phyloP scores from a whole-genome alignment of 306 rosid genomes.

The Vicia faba region DNA sequence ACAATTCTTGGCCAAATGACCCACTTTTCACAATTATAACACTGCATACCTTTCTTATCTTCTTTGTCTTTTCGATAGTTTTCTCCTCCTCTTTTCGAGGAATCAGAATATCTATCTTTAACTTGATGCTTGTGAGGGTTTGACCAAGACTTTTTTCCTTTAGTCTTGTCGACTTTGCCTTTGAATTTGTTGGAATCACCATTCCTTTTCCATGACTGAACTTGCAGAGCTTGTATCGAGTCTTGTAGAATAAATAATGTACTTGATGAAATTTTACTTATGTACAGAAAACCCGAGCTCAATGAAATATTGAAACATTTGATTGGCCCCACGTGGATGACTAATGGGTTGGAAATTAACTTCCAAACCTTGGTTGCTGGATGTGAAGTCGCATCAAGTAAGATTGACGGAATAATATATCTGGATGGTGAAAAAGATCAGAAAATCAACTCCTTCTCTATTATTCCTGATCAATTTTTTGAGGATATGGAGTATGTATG shows the following conservation, averaged over 20 bases:
- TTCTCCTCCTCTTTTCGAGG: too few relatives aligned
- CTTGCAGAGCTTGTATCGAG: too few relatives aligned
- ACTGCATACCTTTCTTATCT: too few relatives aligned
- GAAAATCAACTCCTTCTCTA: conserved; percentile 61
- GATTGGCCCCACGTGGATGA: conserved; percentile 86
- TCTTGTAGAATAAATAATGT: conserved; percentile 87
- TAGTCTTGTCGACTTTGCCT: too few relatives aligned
- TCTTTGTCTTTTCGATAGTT: too few relatives aligned
- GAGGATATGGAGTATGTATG: conserved; percentile 93
- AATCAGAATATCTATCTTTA: too few relatives aligned
- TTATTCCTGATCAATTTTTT: conserved; percentile 73
- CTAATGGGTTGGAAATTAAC: conserved; percentile 85
- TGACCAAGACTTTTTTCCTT: too few relatives aligned
- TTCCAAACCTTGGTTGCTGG: conserved; percentile 72
- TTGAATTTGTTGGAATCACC: too few relatives aligned
- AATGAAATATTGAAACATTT: conserved; percentile 67
- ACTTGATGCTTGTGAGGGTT: too few relatives aligned
- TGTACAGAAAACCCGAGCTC: conserved; percentile 69
- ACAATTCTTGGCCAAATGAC: too few relatives aligned
- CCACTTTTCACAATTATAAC: too few relatives aligned
- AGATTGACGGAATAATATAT: conserved; percentile 71
- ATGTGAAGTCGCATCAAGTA: conserved; percentile 66
- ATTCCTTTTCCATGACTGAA: too few relatives aligned
- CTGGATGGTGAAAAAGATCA: conserved; percentile 71
- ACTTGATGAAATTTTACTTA: conserved; percentile 79